phyloP scores from a whole-genome alignment of 192 early-diverging fungal genomes.

The Powellomyces hirtus region DNA sequence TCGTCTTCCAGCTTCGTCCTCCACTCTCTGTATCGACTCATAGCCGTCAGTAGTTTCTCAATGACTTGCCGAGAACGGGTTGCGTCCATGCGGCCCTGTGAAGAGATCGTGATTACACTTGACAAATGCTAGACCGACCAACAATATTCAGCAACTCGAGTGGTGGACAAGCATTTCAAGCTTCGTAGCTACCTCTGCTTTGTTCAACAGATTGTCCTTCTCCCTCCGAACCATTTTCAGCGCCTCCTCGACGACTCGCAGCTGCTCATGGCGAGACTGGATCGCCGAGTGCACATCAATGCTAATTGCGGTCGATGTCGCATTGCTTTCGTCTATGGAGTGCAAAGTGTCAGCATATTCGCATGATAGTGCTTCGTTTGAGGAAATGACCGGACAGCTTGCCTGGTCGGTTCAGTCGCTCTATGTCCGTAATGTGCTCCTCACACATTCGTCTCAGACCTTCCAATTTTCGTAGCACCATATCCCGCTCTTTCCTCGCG shows the following conservation, averaged over 20 bases:
- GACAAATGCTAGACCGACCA: constrained; percentile 4
- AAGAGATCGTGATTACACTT: neutral
- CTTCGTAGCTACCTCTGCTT: neutral
- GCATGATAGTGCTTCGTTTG: neutral
- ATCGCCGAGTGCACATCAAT: constrained; percentile 16
- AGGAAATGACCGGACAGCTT: neutral
- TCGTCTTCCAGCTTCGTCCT: neutral
- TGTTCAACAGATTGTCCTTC: neutral
- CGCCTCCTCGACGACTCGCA: constrained; percentile 10
- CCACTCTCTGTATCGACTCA: constrained; percentile 10
- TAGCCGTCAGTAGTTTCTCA: neutral
- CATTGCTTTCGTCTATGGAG: neutral
- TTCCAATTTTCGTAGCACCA: constrained; percentile 12
- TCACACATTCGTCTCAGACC: constrained; percentile 8
- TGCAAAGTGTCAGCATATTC: neutral
- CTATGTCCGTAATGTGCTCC: neutral
- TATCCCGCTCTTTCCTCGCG: constrained; percentile 7
- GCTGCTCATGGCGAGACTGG: constrained; percentile 10
- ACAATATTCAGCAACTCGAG: too few relatives aligned
- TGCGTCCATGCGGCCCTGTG: neutral
- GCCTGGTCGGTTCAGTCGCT: neutral
- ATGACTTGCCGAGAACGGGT: neutral
- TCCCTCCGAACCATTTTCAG: constrained; percentile 1
- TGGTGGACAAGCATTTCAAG: too few relatives aligned
- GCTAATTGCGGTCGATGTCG: constrained; percentile 1